phyloP scores from a whole-genome alignment of 805 yeast species.

The Kluyveromyces nonfermentans region DNA sequence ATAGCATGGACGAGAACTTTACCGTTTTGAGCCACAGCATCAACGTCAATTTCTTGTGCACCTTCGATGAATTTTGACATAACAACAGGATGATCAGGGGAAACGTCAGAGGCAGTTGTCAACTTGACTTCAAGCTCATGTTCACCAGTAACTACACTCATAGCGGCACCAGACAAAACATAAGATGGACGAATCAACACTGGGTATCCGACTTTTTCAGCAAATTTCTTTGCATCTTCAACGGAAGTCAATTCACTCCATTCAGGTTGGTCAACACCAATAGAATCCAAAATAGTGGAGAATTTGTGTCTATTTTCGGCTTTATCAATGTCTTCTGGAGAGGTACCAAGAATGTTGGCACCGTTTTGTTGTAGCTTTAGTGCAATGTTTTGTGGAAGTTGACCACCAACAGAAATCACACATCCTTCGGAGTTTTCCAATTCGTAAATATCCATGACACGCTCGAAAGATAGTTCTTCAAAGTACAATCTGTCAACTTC shows the following conservation, averaged over 20 bases:
- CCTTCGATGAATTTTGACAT: conserved; percentile 92
- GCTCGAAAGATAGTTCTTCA: conserved; percentile 89
- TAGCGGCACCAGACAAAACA: conserved; percentile 96
- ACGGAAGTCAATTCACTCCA: conserved; percentile 93
- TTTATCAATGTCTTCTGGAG: conserved; percentile 89
- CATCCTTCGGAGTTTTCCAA: conserved; percentile 84
- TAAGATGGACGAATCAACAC: conserved; percentile 96
- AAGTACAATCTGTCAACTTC: conserved; percentile 96
- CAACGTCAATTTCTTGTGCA: conserved; percentile 95
- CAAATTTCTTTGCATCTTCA: conserved; percentile 77
- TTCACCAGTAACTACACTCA: conserved; percentile 81
- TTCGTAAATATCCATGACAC: conserved; percentile 96
- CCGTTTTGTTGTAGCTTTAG: conserved; percentile 68
- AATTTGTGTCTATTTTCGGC: conserved; percentile 99
- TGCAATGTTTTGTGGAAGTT: conserved; percentile 95
- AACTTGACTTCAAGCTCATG: conserved; percentile 75
- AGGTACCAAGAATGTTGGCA: conserved; percentile 85
- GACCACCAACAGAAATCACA: conserved; percentile 96
- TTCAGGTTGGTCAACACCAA: conserved; percentile 91
- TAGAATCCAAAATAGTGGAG: conserved; percentile 86
- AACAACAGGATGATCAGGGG: conserved; percentile 95
- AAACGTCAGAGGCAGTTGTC: conserved; percentile 81
- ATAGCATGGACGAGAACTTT: conserved; percentile 87
- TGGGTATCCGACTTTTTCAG: conserved; percentile 82
- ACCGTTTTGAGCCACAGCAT: conserved; percentile 91